Evolutionary conservation across 805 yeast species (phyloP).

Genomic region (Metschnikowia borealis): DNA sequence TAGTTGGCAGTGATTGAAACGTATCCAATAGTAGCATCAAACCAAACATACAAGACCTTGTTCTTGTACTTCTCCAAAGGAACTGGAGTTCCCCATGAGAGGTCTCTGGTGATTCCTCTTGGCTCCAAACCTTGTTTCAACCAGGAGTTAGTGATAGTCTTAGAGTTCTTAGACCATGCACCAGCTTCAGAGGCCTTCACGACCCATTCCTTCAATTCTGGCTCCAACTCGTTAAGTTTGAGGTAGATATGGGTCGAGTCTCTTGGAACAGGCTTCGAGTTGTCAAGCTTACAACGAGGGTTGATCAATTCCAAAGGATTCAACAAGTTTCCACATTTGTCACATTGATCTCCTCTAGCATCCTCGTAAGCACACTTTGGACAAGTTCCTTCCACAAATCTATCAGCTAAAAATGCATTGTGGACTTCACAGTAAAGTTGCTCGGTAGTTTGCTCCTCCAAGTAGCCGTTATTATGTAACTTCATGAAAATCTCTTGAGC

Average conservation of each 20-base stretch:
- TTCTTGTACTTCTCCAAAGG: conserved; percentile 82
- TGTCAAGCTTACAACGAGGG: conserved; percentile 94
- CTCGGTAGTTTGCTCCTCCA: conserved; percentile 83
- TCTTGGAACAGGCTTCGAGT: conserved; percentile 72
- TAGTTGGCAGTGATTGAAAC: conserved; percentile 94
- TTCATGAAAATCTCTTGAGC: conserved; percentile 89
- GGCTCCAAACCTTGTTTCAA: conserved; percentile 88
- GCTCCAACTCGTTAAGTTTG: conserved; percentile 79
- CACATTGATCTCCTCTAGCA: conserved; percentile 99
- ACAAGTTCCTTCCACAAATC: conserved; percentile 96
- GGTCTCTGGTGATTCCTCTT: conserved; percentile 94
- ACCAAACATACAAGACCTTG: conserved; percentile 97
- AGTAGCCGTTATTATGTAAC: conserved; percentile 67
- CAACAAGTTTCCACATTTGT: conserved; percentile 84
- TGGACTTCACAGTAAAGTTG: conserved; percentile 92
- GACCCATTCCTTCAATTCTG: conserved; percentile 69
- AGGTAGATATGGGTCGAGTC: conserved; percentile 84
- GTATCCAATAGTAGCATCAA: conserved; percentile 97
- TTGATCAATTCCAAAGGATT: conserved; percentile 91
- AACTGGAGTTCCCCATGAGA: conserved; percentile 98
- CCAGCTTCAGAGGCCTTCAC: conserved; percentile 65
- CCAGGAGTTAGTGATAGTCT: conserved; percentile 89
- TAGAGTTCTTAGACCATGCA: conserved; percentile 88
- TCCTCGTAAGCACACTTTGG: conserved; percentile 93
- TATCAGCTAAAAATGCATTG: conserved; percentile 87